Conservation (phyloP, 768 basidiomycete genomes). For the Podaxis mareebaensis region DNA sequence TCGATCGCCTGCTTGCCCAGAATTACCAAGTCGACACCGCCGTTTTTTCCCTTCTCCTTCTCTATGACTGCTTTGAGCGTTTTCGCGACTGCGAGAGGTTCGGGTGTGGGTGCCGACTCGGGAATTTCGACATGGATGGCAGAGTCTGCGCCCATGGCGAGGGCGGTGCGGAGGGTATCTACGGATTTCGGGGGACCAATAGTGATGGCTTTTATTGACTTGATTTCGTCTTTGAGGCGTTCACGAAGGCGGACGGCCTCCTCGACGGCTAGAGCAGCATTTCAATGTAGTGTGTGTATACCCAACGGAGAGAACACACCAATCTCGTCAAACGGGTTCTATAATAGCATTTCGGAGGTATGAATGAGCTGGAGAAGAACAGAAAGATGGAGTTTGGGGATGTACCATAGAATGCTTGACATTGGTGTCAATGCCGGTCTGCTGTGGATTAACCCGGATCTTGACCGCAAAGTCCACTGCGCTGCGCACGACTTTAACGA, state of each 20-base stretch:
- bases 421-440: slow-evolving; percentile 94
- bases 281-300: not conserved
- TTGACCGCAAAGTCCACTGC: slow-evolving; percentile 98
- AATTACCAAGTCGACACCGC: slow-evolving; percentile 81
- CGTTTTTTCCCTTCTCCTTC: slow-evolving; percentile 46
- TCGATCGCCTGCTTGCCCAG: slow-evolving; percentile 99
- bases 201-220: slow-evolving; percentile 89
- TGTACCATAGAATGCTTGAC: slow-evolving; percentile 99
- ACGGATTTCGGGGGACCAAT: slow-evolving; percentile 89
- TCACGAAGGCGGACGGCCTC: slow-evolving; percentile 96
- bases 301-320: slow-evolving; percentile 45
- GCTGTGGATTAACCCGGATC: slow-evolving; percentile 93
- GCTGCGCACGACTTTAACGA: slow-evolving; percentile 38
- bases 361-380: not conserved
- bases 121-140: slow-evolving; percentile 89
- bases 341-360: not conserved
- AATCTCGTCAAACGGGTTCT: slow-evolving; percentile 99
- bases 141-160: slow-evolving; percentile 97
- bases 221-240: slow-evolving; percentile 70
- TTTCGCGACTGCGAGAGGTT: slow-evolving; percentile 91
- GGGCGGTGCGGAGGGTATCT: slow-evolving; percentile 92
- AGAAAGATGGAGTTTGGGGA: not conserved
- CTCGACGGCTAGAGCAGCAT: slow-evolving; percentile 72
- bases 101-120: slow-evolving; percentile 71
- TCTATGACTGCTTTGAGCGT: slow-evolving; percentile 77